phyloP scores from a whole-genome alignment of 192 early-diverging fungal genomes.

The Coemansia sp. region DNA sequence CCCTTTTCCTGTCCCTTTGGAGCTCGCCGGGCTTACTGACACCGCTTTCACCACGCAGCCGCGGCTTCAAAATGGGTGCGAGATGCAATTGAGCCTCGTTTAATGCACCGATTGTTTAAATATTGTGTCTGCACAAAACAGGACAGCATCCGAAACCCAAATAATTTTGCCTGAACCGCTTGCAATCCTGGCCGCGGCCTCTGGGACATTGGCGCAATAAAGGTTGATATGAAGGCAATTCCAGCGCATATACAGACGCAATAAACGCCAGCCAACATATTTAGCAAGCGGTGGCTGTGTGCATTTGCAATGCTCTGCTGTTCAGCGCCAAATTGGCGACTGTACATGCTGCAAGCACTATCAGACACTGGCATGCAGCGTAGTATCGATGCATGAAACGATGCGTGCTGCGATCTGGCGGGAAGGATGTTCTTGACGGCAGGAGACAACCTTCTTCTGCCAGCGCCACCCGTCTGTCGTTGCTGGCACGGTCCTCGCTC shows the following conservation, averaged over 20 bases:
- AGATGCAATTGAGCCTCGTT: constrained; percentile 35
- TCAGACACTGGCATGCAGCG: background rate
- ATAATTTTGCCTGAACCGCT: background rate
- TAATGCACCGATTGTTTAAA: constrained; percentile 8
- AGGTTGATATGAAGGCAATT: constrained; percentile 6
- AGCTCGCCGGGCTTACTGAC: background rate
- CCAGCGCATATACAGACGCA: constrained; percentile 8
- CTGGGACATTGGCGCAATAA: constrained; percentile 9
- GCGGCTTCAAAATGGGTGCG: constrained; percentile 7
- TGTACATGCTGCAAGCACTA: constrained; percentile 6
- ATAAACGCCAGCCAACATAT: background rate
- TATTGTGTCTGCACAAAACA: constrained; percentile 4
- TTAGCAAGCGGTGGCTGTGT: constrained; percentile 12
- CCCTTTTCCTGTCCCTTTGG: constrained; percentile 4
- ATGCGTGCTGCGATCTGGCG: constrained; percentile 2
- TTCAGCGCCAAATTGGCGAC: constrained; percentile 1
- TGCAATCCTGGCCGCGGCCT: background rate
- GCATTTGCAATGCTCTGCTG: background rate
- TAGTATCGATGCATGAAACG: background rate
- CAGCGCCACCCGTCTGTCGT: background rate
- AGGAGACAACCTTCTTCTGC: background rate
- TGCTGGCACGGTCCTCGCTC: background rate
- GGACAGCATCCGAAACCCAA: background rate
- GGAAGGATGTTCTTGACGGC: background rate
- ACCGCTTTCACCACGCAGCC: background rate